A percentile compares a stretch with the other conserved stretches of the same genome.
Conservation (phyloP, 2,329 filamentous ascomycete genomes). For the Teratosphaeria viscida region DNA sequence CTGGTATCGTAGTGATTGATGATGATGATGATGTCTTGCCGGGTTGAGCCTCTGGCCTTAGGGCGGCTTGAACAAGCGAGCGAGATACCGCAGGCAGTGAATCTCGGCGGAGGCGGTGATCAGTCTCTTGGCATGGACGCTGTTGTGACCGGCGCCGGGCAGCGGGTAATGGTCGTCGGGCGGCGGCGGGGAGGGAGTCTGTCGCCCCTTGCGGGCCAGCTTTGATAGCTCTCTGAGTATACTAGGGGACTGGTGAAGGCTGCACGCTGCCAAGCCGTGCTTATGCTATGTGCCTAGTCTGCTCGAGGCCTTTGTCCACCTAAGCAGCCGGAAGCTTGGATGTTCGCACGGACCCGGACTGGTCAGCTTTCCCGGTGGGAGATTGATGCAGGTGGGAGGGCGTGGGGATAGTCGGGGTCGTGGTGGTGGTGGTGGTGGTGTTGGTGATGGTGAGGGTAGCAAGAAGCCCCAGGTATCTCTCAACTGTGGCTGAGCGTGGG, state of each 20-base stretch:
- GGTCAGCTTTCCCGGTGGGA: not conserved
- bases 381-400: not conserved
- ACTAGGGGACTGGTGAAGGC: not conserved
- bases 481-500: not conserved
- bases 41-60: constrained; percentile 18
- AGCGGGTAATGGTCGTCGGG: constrained; percentile 7
- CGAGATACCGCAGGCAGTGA: constrained; percentile 35
- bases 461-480: not conserved
- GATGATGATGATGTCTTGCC: not conserved
- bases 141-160: constrained; percentile 17
- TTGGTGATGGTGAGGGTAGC: not conserved
- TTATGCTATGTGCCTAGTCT: not conserved
- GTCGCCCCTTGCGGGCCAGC: constrained; percentile 13
- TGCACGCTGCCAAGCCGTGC: not conserved
- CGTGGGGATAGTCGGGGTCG: not conserved
- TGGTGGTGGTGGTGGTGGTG: not conserved
- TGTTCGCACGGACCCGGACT: not conserved
- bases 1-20: not conserved
- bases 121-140: constrained; percentile 18
- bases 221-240: constrained; percentile 1
- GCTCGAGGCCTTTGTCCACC: not conserved
- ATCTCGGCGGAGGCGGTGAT: constrained; percentile 29
- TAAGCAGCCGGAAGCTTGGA: not conserved
- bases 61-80: constrained; percentile 35
- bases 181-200: constrained; percentile 10